phyloP scores from a whole-genome alignment of 2,329 filamentous ascomycete species.

The Colletotrichum sojae region DNA sequence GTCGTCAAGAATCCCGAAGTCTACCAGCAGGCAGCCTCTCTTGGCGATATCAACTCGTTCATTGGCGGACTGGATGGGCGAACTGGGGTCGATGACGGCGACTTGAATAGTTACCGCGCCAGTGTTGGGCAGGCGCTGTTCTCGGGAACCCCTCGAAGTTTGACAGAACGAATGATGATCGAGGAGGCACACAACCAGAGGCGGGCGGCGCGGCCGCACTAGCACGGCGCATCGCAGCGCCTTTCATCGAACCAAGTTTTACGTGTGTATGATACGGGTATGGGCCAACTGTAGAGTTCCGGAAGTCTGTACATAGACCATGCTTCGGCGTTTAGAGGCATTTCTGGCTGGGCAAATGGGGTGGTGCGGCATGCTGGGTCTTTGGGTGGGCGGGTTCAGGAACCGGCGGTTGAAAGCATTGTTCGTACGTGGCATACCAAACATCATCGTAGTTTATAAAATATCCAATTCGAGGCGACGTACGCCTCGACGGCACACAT shows the following conservation, averaged over 20 bases:
- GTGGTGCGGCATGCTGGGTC: conserved; percentile 30
- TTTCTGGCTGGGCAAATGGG: conserved; percentile 29
- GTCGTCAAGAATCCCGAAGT: conserved; percentile 65
- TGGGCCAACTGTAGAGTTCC: conserved; percentile 34
- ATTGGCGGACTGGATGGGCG: conserved; percentile 68
- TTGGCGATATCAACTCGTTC: conserved; percentile 65
- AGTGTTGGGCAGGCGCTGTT: conserved; percentile 57
- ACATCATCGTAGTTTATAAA: conserved; percentile 33
- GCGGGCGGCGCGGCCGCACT: conserved; percentile 39
- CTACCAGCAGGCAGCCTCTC: conserved; percentile 62
- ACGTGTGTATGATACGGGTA: conserved; percentile 33
- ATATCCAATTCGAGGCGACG: conserved; percentile 15
- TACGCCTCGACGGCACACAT: neutral
- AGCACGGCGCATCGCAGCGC: conserved; percentile 12
- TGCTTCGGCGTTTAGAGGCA: conserved; percentile 37
- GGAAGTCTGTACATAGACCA: conserved; percentile 37
- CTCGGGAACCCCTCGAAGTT: conserved; percentile 60
- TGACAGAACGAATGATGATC: conserved; percentile 64
- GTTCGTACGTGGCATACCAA: conserved; percentile 30
- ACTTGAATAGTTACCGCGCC: conserved; percentile 60
- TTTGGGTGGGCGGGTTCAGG: conserved; percentile 24
- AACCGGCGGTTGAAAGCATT: conserved; percentile 25
- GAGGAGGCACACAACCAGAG: conserved; percentile 58
- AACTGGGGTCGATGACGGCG: conserved; percentile 62
- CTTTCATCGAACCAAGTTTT: conserved; percentile 1